Evolutionary conservation across 495 filamentous ascomycete species (phyloP).

Genomic region (Podospora australis): DNA sequence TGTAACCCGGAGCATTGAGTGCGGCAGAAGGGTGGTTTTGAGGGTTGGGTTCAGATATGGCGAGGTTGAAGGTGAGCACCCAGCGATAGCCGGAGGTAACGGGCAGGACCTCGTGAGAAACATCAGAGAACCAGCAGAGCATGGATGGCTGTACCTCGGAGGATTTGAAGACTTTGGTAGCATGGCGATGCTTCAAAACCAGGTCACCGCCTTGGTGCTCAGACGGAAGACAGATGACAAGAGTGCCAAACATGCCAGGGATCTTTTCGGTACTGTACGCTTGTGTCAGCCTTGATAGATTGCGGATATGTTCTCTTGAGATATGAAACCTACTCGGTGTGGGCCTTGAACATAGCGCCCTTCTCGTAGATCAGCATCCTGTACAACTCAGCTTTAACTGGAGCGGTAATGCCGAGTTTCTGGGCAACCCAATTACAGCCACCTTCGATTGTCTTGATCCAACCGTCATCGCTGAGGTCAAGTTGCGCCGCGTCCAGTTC

Average conservation of each 20-base stretch:
- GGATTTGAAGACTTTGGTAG: conserved; percentile 30
- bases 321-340: conserved; percentile 39
- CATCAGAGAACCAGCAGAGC: conserved; percentile 49
- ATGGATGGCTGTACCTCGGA: conserved; percentile 35
- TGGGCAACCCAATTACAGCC: conserved; percentile 17
- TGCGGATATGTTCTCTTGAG: not conserved
- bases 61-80: conserved; percentile 52
- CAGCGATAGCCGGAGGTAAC: conserved; percentile 45
- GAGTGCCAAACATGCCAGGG: conserved; percentile 51
- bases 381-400: conserved; percentile 40
- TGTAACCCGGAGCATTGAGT: not conserved
- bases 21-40: conserved; percentile 7
- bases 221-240: conserved; percentile 50
- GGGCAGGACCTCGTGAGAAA: conserved; percentile 46
- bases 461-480: conserved; percentile 34
- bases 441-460: conserved; percentile 20
- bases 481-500: conserved; percentile 44
- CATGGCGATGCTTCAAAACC: conserved; percentile 33
- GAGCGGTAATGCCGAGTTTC: conserved; percentile 28
- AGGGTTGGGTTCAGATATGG: conserved; percentile 20
- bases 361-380: conserved; percentile 53
- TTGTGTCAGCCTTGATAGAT: conserved; percentile 2
- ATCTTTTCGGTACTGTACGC: conserved; percentile 38
- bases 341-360: conserved; percentile 47
- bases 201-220: conserved; percentile 48